Evolutionary conservation across 768 basidiomycete genomes (phyloP).

Genomic region (Hygrophoropsis aurantiaca): DNA sequence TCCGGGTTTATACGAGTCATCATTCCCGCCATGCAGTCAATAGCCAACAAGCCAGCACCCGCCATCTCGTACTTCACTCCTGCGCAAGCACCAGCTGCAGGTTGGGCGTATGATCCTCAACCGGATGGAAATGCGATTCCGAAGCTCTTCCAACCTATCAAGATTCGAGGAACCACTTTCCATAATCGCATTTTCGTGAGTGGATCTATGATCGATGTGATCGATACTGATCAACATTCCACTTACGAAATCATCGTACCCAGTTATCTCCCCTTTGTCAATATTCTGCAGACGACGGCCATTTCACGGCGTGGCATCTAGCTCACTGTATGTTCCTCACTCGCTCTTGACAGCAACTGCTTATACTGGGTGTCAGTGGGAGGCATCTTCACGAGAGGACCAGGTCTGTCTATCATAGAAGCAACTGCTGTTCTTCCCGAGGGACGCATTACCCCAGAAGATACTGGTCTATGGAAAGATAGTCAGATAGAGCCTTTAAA

Average conservation of each 20-base stretch:
- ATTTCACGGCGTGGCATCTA: constrained; percentile 54
- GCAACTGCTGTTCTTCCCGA: constrained; percentile 62
- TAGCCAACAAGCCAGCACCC: constrained; percentile 39
- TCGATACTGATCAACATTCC: not conserved
- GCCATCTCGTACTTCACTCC: constrained; percentile 48
- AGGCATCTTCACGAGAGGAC: constrained; percentile 50
- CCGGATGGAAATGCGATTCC: constrained; percentile 40
- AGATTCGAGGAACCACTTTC: constrained; percentile 51
- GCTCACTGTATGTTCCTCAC: constrained; percentile 38
- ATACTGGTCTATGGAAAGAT: constrained; percentile 64
- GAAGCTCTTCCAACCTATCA: constrained; percentile 53
- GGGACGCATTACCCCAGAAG: constrained; percentile 68
- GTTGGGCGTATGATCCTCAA: constrained; percentile 43
- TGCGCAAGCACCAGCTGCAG: constrained; percentile 42
- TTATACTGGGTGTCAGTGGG: constrained; percentile 36
- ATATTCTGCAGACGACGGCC: constrained; percentile 57
- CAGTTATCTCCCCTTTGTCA: constrained; percentile 60
- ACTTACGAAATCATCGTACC: not conserved
- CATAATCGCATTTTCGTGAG: constrained; percentile 57
- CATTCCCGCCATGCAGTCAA: constrained; percentile 3
- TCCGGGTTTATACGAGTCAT: too few species aligned
- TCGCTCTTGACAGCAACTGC: not conserved
- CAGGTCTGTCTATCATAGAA: constrained; percentile 63
- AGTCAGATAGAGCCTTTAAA: constrained; percentile 47
- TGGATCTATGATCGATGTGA: not conserved